These are phyloP conservation scores for Tetragonia tetragonoides DNA, from an alignment of 148 eudicot species.

Conservation along the genomic window DNA sequence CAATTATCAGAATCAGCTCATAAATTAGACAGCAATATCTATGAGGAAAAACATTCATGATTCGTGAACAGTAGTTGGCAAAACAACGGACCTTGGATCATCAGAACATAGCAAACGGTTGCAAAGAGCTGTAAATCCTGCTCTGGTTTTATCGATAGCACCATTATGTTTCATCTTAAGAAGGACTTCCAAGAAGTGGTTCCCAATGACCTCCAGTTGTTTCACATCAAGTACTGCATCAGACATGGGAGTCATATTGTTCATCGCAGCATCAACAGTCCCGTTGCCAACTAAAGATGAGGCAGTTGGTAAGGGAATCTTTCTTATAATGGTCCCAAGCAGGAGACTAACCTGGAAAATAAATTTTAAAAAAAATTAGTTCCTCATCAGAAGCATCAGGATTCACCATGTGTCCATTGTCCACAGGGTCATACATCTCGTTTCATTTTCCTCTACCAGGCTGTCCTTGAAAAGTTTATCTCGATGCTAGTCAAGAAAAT, in stretches of 20 bases:
- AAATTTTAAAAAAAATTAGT: conserved; percentile 11
- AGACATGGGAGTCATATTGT: conserved; percentile 26
- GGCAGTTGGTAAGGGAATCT: conserved; percentile 79
- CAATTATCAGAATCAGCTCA: background rate
- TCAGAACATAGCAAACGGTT: conserved; percentile 96
- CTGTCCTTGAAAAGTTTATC: background rate
- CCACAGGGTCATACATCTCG: background rate
- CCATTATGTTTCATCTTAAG: conserved; percentile 98
- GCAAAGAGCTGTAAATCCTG: conserved; percentile 99
- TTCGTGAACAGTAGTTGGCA: background rate
- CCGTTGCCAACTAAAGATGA: conserved; percentile 33
- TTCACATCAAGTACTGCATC: conserved; percentile 71
- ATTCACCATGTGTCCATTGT: conserved; percentile 1
- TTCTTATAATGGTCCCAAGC: conserved; percentile 90
- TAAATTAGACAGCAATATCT: background rate
- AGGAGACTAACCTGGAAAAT: conserved; percentile 89
- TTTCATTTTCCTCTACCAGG: background rate
- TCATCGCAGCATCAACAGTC: conserved; percentile 30
- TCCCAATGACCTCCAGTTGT: conserved; percentile 87
- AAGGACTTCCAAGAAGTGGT: conserved; percentile 90
- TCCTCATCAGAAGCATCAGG: background rate
- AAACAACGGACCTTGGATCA: conserved; percentile 67
- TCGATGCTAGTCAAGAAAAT: background rate
- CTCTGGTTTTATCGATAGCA: conserved; percentile 97
- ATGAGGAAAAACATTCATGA: background rate